These are phyloP conservation scores for Saraca asoca DNA, from an alignment of 331 rosid genomes.

Conservation along the genomic window DNA sequence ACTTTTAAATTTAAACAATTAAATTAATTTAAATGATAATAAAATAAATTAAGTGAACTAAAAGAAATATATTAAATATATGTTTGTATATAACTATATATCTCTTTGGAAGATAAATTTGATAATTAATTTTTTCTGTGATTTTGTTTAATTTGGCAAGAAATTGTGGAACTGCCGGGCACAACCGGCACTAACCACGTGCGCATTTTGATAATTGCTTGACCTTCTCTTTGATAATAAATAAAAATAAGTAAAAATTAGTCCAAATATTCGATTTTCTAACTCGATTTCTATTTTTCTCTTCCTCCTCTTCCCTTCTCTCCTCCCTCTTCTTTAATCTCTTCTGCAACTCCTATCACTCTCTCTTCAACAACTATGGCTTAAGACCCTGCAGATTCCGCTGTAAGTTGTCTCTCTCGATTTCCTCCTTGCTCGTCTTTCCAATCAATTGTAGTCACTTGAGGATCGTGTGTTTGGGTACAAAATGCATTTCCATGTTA, in stretches of 20 bases:
- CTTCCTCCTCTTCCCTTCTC: background rate
- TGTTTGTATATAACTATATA: no score
- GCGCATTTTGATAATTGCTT: background rate
- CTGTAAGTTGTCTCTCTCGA: slow-evolving; percentile 28
- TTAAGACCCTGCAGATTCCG: slow-evolving; percentile 6
- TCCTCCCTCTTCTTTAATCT: background rate
- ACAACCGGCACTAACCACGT: no score
- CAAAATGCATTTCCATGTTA: background rate
- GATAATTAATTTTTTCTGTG: no score
- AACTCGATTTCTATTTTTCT: background rate
- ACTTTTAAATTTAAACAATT: no score
- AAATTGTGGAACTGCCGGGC: no score
- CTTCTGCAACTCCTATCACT: background rate
- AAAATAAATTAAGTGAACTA: no score
- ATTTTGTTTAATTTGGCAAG: no score
- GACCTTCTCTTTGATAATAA: slow-evolving; percentile 2
- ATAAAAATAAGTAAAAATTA: no score
- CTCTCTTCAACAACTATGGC: slow-evolving; percentile 6
- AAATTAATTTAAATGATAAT: no score
- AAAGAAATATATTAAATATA: no score
- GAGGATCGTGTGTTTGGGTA: background rate
- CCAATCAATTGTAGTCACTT: background rate
- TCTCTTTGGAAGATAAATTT: no score
- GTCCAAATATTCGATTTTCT: background rate
- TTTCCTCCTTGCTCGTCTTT: background rate